Evolutionary conservation across 2,329 filamentous ascomycete genomes (phyloP).

Genomic region (Hortaea werneckii): DNA sequence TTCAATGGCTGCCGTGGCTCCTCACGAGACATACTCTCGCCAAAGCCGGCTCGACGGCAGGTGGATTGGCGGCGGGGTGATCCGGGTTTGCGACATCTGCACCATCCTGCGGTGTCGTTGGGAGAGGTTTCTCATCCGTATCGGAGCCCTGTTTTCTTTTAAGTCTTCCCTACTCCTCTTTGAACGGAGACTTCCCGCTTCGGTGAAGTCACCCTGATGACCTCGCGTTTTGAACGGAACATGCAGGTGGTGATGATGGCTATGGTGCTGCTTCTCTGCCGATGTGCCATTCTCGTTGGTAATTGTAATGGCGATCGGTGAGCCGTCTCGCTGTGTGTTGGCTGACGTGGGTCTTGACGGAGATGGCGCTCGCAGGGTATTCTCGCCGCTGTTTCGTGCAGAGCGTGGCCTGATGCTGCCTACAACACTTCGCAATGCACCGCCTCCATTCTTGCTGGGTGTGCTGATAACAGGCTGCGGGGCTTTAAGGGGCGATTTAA

Average conservation of each 20-base stretch:
- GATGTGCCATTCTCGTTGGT: conserved; percentile 49
- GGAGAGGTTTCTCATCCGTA: neutral
- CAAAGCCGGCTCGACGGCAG: neutral
- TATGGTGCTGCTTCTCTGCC: conserved; percentile 26
- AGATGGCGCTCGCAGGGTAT: conserved; percentile 14
- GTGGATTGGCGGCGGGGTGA: conserved; percentile 1
- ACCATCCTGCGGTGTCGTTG: conserved; percentile 1
- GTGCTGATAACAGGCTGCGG: conserved; percentile 31
- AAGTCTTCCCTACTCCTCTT: conserved; percentile 8
- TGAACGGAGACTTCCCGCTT: conserved; percentile 3
- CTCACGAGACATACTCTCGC: neutral
- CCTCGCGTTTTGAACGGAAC: conserved; percentile 18
- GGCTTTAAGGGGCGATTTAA: conserved; percentile 24
- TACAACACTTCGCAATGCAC: conserved; percentile 42
- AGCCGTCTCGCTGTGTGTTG: conserved; percentile 13
- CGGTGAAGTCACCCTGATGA: conserved; percentile 8
- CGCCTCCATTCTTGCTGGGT: conserved; percentile 18
- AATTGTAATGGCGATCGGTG: conserved; percentile 64
- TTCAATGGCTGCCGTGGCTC: conserved; percentile 8
- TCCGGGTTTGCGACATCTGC: conserved; percentile 1
- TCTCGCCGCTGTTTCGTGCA: conserved; percentile 34
- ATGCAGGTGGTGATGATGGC: conserved; percentile 25
- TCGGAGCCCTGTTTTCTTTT: conserved; percentile 3
- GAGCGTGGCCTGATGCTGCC: conserved; percentile 61
- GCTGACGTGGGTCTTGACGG: neutral